Evolutionary conservation across 2,329 filamentous ascomycete genomes (phyloP).

Genomic region (Calonectria hawksworthii): DNA sequence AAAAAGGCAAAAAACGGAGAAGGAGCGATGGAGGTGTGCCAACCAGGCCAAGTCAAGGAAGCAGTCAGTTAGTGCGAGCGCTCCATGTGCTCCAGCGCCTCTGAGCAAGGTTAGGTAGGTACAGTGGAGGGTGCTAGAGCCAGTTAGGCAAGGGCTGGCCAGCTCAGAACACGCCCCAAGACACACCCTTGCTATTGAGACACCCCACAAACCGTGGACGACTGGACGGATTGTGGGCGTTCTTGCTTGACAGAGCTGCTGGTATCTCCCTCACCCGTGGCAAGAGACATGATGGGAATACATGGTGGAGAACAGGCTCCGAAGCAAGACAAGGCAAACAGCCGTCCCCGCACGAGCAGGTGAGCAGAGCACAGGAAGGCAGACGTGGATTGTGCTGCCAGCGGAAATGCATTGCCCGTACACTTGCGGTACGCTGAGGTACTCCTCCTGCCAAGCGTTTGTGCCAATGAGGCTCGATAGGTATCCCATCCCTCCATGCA

Average conservation of each 20-base stretch:
- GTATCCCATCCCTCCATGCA: background rate
- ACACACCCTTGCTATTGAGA: background rate
- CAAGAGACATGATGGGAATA: background rate
- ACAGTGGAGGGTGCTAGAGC: slow-evolving; percentile 18
- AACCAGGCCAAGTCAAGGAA: slow-evolving; percentile 31
- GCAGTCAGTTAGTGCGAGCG: slow-evolving; percentile 14
- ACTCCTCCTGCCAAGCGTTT: background rate
- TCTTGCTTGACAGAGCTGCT: background rate
- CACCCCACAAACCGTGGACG: background rate
- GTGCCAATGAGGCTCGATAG: background rate
- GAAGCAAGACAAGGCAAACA: slow-evolving; percentile 18
- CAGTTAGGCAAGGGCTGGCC: slow-evolving; percentile 7
- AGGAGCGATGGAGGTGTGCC: slow-evolving; percentile 42
- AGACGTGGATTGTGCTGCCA: background rate
- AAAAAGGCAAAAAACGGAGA: slow-evolving; percentile 44
- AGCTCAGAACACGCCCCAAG: slow-evolving; percentile 11
- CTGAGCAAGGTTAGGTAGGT: slow-evolving; percentile 21
- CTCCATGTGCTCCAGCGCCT: slow-evolving; percentile 35
- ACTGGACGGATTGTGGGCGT: background rate
- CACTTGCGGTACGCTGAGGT: background rate
- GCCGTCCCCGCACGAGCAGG: background rate
- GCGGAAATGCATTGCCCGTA: background rate
- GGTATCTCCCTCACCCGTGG: background rate
- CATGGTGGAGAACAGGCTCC: slow-evolving; percentile 1
- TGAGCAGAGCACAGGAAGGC: background rate